A percentile compares a stretch with the other conserved stretches of the same genome.
Evolutionary conservation across 1,284 basidiomycete species (phyloP).

Genomic region (Austroboletus rostrupii): DNA sequence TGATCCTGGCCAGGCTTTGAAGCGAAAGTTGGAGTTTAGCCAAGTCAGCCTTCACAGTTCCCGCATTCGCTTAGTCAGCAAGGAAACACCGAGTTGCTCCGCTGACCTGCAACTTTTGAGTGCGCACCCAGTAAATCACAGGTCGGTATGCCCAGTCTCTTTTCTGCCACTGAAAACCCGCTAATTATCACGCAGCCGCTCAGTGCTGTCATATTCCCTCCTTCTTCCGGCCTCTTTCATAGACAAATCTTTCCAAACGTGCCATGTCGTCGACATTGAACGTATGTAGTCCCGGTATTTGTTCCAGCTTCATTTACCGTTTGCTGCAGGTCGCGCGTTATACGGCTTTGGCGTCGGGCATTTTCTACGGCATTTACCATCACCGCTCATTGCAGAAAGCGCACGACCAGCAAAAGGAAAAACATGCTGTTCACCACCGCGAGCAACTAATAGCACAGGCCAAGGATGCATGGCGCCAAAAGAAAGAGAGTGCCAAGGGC

Average conservation of each 20-base stretch:
- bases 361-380: conserved; percentile 92
- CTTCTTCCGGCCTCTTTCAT: conserved; percentile 10
- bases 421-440: conserved; percentile 67
- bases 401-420: conserved; percentile 69
- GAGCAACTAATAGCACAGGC: conserved; percentile 83
- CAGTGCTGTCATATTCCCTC: conserved; percentile 16
- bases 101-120: conserved; percentile 15
- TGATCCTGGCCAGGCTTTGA: background rate
- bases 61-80: conserved; percentile 28
- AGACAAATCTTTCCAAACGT: conserved; percentile 15
- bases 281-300: conserved; percentile 37
- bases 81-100: conserved; percentile 27
- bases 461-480: conserved; percentile 85
- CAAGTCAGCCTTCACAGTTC: background rate
- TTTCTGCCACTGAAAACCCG: background rate
- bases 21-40: background rate
- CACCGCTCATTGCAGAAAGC: conserved; percentile 84
- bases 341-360: conserved; percentile 84
- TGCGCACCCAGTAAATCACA: conserved; percentile 8
- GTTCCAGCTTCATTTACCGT: conserved; percentile 1
- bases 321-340: conserved; percentile 85
- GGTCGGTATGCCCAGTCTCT: conserved; percentile 6
- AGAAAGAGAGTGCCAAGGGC: conserved; percentile 53
- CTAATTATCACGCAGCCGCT: conserved; percentile 13
- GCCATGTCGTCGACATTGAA: conserved; percentile 65